These are phyloP conservation scores for Fusarium sp. DNA, from an alignment of 2,329 filamentous ascomycete genomes.

Conservation along the genomic window DNA sequence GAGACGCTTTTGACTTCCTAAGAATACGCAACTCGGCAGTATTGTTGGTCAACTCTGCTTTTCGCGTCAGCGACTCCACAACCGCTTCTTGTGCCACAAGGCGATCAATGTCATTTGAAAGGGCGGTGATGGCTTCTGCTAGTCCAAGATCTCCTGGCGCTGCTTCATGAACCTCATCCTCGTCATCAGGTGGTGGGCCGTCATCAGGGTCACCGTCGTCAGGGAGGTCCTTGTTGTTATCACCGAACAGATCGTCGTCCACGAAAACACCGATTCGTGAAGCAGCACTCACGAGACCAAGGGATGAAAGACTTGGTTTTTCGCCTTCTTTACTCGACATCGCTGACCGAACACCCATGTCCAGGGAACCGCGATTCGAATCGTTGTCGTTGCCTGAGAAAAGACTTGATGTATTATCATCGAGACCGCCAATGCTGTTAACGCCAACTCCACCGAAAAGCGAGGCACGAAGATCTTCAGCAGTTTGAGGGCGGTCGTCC, in stretches of 20 bases:
- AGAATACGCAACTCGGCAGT: slow-evolving; percentile 92
- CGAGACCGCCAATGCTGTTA: slow-evolving; percentile 41
- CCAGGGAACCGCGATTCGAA: slow-evolving; percentile 73
- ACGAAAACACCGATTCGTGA: slow-evolving; percentile 93
- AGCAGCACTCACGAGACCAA: slow-evolving; percentile 89
- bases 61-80: slow-evolving; percentile 89
- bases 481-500: slow-evolving; percentile 74
- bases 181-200: slow-evolving; percentile 68
- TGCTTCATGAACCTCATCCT: slow-evolving; percentile 92
- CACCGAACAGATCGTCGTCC: slow-evolving; percentile 92
- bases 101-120: slow-evolving; percentile 93
- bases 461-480: slow-evolving; percentile 74
- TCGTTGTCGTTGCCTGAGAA: slow-evolving; percentile 69
- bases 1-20: slow-evolving; percentile 91
- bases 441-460: slow-evolving; percentile 64
- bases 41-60: slow-evolving; percentile 97
- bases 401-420: slow-evolving; percentile 60
- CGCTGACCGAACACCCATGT: slow-evolving; percentile 57
- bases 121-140: slow-evolving; percentile 88
- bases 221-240: slow-evolving; percentile 87
- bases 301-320: slow-evolving; percentile 89
- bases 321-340: slow-evolving; percentile 62
- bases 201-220: slow-evolving; percentile 81
- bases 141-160: slow-evolving; percentile 94
- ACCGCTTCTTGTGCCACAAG: slow-evolving; percentile 89